Evolutionary conservation across 805 yeast species (phyloP), one percentile per base, ranked within the genome.

Genomic region (Myxozyma lipomycoides): DNA sequence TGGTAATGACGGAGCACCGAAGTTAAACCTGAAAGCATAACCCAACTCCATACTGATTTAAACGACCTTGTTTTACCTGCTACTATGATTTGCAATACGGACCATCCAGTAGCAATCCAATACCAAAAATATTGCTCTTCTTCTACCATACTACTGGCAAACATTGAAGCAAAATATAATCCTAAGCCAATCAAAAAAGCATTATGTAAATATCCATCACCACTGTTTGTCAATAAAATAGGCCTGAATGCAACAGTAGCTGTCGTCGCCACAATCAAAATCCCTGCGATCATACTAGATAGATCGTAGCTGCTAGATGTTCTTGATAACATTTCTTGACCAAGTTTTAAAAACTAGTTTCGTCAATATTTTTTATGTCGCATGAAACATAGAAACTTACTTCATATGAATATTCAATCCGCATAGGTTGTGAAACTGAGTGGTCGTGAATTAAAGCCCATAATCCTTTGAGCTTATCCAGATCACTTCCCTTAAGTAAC

Each of bases 81-180:
- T 32, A 35, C 15, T 15, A 17, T 7, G 17, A 55, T 26, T 24
- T 55, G 53, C 9, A 39, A 25, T 5, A 46, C 26, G 12, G 48
- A 23, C 18, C 52, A 56, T 0, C 76, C 73, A 0, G 78, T 71
- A 0, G 77, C 64, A 21, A 77, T 70, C 82, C 87, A 85, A 86
- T 95, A 93, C 98, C 98, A 93, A 17, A 90, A 67, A 64, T 90
- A 96, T 64, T 93, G 95, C 64, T 93, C 98, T 66, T 93, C 98
- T 63, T 93, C 98, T 17, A 93, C 84, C 50, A 90, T 73, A 24
- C 96, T 90, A 53, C 95, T 87, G 9, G 90, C 96, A 69, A 90
- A 87, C 57, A 83, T 75, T 0, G 86, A 74, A 0, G 73, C 34
- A 2, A 83, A 77, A 47, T 82, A 74, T 0, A 72, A 42, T 36